Evolutionary conservation across 805 yeast genomes (phyloP).

Genomic region (Metschnikowia koreensis): DNA sequence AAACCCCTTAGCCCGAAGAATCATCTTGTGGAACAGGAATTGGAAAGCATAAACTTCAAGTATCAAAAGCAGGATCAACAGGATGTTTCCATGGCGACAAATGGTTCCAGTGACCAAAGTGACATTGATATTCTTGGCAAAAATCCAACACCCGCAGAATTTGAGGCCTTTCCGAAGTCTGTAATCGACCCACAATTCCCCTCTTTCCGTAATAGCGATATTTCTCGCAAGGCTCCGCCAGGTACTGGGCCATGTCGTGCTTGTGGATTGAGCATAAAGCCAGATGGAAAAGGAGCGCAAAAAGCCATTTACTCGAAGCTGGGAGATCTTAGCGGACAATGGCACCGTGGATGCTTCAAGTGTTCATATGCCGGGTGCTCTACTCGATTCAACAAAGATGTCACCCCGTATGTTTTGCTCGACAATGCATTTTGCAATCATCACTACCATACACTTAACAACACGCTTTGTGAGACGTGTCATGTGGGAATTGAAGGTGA

Average conservation of each 20-base stretch:
- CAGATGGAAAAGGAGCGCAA: slow-evolving; percentile 32
- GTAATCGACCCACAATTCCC: slow-evolving; percentile 16
- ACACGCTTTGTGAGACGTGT: slow-evolving; percentile 73
- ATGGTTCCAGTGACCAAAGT: neutral
- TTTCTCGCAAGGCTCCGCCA: slow-evolving; percentile 36
- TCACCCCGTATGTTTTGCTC: slow-evolving; percentile 69
- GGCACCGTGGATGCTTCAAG: slow-evolving; percentile 87
- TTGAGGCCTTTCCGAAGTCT: slow-evolving; percentile 20
- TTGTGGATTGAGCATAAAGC: slow-evolving; percentile 54
- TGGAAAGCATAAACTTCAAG: slow-evolving; percentile 28
- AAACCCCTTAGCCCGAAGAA: slow-evolving; percentile 36
- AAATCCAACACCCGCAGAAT: slow-evolving; percentile 17
- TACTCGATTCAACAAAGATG: slow-evolving; percentile 53
- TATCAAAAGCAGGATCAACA: neutral
- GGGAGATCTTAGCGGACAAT: slow-evolving; percentile 83
- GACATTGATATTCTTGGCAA: slow-evolving; percentile 17
- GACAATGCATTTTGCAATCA: slow-evolving; percentile 80
- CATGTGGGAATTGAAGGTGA: slow-evolving; percentile 80
- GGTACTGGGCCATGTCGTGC: slow-evolving; percentile 83
- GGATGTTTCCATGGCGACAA: neutral
- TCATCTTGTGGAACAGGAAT: slow-evolving; percentile 33
- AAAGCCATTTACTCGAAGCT: slow-evolving; percentile 83
- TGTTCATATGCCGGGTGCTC: slow-evolving; percentile 60
- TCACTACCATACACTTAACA: slow-evolving; percentile 75
- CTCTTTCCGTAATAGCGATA: slow-evolving; percentile 13